Evolutionary conservation across 1,284 basidiomycete genomes (phyloP).

Genomic region (Cystobasidium pallidum): DNA sequence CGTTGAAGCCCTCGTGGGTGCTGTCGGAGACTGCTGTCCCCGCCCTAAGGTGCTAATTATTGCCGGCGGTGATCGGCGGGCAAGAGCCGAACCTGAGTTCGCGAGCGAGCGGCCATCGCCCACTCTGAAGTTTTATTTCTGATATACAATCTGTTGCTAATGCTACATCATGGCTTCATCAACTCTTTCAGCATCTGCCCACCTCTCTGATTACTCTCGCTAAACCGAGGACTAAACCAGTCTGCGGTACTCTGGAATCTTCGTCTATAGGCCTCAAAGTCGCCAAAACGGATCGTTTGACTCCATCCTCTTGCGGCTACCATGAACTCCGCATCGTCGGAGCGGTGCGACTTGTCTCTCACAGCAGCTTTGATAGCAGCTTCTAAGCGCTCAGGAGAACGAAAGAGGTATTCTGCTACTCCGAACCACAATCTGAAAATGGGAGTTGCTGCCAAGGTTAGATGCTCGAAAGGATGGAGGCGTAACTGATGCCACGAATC

Average conservation of each 20-base stretch:
- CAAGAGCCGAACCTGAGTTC: not conserved
- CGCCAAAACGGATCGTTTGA: slow-evolving; percentile 89
- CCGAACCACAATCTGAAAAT: slow-evolving; percentile 97
- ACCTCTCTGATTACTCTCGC: slow-evolving; percentile 79
- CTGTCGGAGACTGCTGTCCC: too few relatives aligned
- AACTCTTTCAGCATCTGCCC: slow-evolving; percentile 90
- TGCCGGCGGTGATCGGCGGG: too few relatives aligned
- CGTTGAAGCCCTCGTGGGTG: too few relatives aligned
- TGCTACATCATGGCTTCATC: slow-evolving; percentile 48
- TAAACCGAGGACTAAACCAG: slow-evolving; percentile 88
- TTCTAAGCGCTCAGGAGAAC: slow-evolving; percentile 66
- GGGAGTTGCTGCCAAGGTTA: slow-evolving; percentile 91
- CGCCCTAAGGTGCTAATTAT: too few relatives aligned
- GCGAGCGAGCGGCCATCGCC: too few relatives aligned
- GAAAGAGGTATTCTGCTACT: slow-evolving; percentile 93
- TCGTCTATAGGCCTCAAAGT: slow-evolving; percentile 82
- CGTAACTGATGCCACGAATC: slow-evolving; percentile 91
- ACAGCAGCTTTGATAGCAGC: slow-evolving; percentile 76
- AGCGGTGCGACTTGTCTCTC: slow-evolving; percentile 77
- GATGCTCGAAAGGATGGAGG: slow-evolving; percentile 88
- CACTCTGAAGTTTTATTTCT: too few relatives aligned
- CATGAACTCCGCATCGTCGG: slow-evolving; percentile 91
- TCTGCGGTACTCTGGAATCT: slow-evolving; percentile 77
- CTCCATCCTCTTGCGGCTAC: slow-evolving; percentile 95
- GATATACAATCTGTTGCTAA: not conserved